Evolutionary conservation across 805 yeast species (phyloP).

Genomic region (Lachancea mirantina): DNA sequence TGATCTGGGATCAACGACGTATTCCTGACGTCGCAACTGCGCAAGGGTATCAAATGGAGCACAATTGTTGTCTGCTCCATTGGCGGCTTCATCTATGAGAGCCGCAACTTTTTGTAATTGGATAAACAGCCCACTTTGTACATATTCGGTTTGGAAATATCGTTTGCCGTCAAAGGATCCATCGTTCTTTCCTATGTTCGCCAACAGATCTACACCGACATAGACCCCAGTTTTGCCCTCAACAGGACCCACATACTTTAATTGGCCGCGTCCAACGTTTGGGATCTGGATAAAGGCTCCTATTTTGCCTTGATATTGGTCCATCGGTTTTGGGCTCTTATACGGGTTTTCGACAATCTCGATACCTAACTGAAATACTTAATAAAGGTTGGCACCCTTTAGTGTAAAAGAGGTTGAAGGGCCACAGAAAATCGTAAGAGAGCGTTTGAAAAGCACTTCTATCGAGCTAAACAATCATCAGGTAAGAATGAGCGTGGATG

Average conservation of each 20-base stretch:
- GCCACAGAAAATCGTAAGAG: too few species aligned
- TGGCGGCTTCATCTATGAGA: slow-evolving; percentile 17
- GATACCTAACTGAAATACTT: too few species aligned
- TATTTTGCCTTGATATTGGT: slow-evolving; percentile 20
- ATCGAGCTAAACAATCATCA: background rate
- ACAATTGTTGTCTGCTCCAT: slow-evolving; percentile 12
- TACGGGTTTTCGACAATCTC: too few species aligned
- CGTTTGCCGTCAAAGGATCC: slow-evolving; percentile 71
- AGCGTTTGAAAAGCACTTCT: too few species aligned
- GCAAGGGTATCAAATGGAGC: slow-evolving; percentile 10
- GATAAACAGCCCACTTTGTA: slow-evolving; percentile 71
- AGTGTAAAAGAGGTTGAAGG: too few species aligned
- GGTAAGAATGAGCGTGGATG: slow-evolving; percentile 13
- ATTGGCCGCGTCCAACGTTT: slow-evolving; percentile 59
- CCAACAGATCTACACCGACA: slow-evolving; percentile 82
- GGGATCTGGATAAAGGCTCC: slow-evolving; percentile 44
- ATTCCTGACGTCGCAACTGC: slow-evolving; percentile 9
- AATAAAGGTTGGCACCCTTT: too few species aligned
- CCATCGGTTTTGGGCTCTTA: slow-evolving; percentile 6
- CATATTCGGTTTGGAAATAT: slow-evolving; percentile 59
- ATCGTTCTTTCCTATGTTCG: slow-evolving; percentile 67
- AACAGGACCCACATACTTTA: slow-evolving; percentile 67
- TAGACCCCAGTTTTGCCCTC: slow-evolving; percentile 65
- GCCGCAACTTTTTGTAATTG: slow-evolving; percentile 41
- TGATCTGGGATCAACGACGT: slow-evolving; percentile 10